Base-by-base conservation (phyloP, 257 asterid genomes). In the Ligustrum vulgare region DNA sequence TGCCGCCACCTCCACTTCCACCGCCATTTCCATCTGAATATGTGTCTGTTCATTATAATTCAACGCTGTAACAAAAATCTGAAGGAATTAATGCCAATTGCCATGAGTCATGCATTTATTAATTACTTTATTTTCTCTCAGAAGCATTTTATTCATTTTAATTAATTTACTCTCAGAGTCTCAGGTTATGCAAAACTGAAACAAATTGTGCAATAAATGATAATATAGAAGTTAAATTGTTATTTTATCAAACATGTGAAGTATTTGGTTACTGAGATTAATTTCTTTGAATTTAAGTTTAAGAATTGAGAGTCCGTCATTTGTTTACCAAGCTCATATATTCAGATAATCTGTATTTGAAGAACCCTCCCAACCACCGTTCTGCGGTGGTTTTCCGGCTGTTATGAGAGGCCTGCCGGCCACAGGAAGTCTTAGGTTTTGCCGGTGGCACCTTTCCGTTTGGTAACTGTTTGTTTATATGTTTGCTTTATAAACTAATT, bases 1-100 rank as follows among this genome's bases (percentile, higher is more conserved):
- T 83, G 6, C 87, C 18, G 5, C 60, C 56, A 18, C 6, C 8
- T 23, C 60, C 60, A 4, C 23, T 1, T 20, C 89, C 18, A 77
- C 72, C 2, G 15, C 63, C 22, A 58, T 35, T 72, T 70, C 69
- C 35, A 41, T 80, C n/a, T 72, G 72, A 47, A 32, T 23, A 23
- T 20, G 60, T 66, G 60, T 72, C 36, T 80, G 33, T 23, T 20
- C 0, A 56, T 20, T 8, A 20, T 8, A 20, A 4, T 20, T 31
- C 64, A 56, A 56, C 1, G 58, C 58, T 15, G 58, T 49, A 13
- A 18, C 15, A 15, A 16, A 47, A 47, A n/a, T n/a, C 18, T 56
- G 11, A 25, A 56, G 28, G 64, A 56, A 56, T 56, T 56, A 2
- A 22, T 6, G n/a, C 60, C 22, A 16, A 47, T 12, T 47, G 56